phyloP scores from a whole-genome alignment of 768 basidiomycete species.

The Serpula lacrymans region DNA sequence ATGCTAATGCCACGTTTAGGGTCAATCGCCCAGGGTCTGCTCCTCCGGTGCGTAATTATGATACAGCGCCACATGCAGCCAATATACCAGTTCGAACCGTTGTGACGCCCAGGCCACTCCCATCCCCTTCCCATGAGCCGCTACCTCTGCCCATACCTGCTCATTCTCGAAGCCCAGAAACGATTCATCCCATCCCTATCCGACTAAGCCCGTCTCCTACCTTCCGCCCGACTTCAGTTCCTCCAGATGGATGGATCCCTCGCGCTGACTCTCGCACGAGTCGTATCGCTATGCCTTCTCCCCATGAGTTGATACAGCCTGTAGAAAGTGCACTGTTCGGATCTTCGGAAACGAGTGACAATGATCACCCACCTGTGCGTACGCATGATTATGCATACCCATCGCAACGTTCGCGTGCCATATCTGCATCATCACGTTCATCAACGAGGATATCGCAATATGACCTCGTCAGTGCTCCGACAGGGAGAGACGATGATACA shows the following conservation, averaged over 20 bases:
- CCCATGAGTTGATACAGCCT: constrained; percentile 15
- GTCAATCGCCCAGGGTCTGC: constrained; percentile 25
- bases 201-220: constrained; percentile 15
- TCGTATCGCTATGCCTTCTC: constrained; percentile 18
- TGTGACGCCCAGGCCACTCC: constrained; percentile 9
- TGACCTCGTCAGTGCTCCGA: constrained; percentile 21
- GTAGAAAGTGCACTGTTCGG: not conserved
- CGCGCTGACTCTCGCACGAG: constrained; percentile 22
- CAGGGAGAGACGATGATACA: constrained; percentile 13
- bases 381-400: constrained; percentile 29
- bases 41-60: constrained; percentile 21
- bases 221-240: constrained; percentile 6
- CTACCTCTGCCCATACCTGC: constrained; percentile 7
- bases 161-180: constrained; percentile 16
- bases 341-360: constrained; percentile 5
- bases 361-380: constrained; percentile 18
- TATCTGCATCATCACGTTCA: constrained; percentile 22
- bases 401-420: constrained; percentile 10
- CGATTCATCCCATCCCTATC: constrained; percentile 25
- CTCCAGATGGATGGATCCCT: constrained; percentile 28
- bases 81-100: constrained; percentile 21
- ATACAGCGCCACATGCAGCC: constrained; percentile 10
- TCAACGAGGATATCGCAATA: constrained; percentile 30
- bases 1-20: not conserved
- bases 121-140: constrained; percentile 18